A percentile compares a stretch with the other conserved stretches of the same genome.
These are phyloP conservation scores for Domatiomyces catenatus DNA, from an alignment of 2,329 filamentous ascomycete genomes.

Conservation along the genomic window DNA sequence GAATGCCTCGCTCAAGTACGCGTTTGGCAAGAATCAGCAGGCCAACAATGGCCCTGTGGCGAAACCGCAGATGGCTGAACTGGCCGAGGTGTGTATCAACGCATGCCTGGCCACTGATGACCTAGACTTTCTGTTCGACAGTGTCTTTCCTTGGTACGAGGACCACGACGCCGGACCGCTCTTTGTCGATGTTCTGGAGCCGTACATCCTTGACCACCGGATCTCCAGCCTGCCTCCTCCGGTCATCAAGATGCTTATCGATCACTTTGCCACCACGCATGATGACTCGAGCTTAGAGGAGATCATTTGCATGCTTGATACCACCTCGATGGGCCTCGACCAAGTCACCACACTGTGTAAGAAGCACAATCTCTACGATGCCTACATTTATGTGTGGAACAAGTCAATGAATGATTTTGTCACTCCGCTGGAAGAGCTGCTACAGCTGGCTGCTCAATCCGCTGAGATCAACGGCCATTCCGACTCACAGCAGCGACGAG, in stretches of 20 bases:
- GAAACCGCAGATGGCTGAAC: constrained; percentile 52
- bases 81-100: constrained; percentile 69
- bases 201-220: constrained; percentile 65
- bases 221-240: constrained; percentile 63
- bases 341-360: constrained; percentile 84
- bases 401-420: constrained; percentile 78
- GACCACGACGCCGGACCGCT: constrained; percentile 56
- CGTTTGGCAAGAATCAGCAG: constrained; percentile 51
- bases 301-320: constrained; percentile 85
- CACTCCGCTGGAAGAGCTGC: constrained; percentile 71
- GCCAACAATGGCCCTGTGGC: constrained; percentile 36
- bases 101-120: constrained; percentile 68
- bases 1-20: constrained; percentile 76
- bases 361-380: constrained; percentile 82
- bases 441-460: constrained; percentile 41
- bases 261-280: constrained; percentile 61
- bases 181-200: constrained; percentile 78
- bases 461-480: constrained; percentile 24
- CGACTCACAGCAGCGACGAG: constrained; percentile 42
- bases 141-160: constrained; percentile 81
- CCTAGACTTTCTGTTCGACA: constrained; percentile 73
- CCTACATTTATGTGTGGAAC: constrained; percentile 94
- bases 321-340: constrained; percentile 80
- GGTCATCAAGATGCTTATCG: constrained; percentile 73
- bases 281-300: constrained; percentile 72